These are phyloP conservation scores for Talinum fruticosum DNA, from an alignment of 148 eudicot genomes.

Conservation along the genomic window DNA sequence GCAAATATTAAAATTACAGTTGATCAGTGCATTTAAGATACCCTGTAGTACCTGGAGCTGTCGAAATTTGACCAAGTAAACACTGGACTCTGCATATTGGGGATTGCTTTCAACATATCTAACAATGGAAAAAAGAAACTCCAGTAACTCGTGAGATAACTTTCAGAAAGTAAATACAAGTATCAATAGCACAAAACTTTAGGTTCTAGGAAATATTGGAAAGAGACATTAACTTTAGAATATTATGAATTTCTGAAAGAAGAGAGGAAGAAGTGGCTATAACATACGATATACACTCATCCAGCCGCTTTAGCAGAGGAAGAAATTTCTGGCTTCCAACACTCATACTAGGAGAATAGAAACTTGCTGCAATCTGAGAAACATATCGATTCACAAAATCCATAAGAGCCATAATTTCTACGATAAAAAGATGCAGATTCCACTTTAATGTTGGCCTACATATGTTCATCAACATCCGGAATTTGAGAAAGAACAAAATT, in stretches of 20 bases:
- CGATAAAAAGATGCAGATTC: background rate
- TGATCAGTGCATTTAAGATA: background rate
- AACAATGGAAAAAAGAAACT: constrained; percentile 15
- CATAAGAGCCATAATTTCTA: constrained; percentile 7
- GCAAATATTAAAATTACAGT: background rate
- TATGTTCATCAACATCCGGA: background rate
- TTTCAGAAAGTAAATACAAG: background rate
- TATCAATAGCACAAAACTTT: background rate
- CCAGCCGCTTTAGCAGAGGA: constrained; percentile 81
- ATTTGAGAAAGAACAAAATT: background rate
- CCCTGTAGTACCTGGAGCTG: constrained; percentile 77
- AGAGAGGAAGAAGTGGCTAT: constrained; percentile 3
- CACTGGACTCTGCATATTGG: constrained; percentile 96
- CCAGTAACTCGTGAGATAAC: constrained; percentile 5
- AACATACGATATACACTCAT: constrained; percentile 95
- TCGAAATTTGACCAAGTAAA: constrained; percentile 94
- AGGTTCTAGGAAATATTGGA: background rate
- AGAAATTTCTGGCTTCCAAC: constrained; percentile 79
- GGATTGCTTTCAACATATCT: constrained; percentile 98
- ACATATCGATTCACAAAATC: constrained; percentile 15
- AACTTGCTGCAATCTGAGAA: constrained; percentile 83
- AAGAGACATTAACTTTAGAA: background rate
- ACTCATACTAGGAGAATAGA: constrained; percentile 80
- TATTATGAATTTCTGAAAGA: constrained; percentile 8
- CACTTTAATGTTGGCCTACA: background rate